A percentile compares a stretch with the other conserved stretches of the same genome.
phyloP scores from a whole-genome alignment of 192 early-diverging fungal genomes.

The Rhizoclosmatium sp. region DNA sequence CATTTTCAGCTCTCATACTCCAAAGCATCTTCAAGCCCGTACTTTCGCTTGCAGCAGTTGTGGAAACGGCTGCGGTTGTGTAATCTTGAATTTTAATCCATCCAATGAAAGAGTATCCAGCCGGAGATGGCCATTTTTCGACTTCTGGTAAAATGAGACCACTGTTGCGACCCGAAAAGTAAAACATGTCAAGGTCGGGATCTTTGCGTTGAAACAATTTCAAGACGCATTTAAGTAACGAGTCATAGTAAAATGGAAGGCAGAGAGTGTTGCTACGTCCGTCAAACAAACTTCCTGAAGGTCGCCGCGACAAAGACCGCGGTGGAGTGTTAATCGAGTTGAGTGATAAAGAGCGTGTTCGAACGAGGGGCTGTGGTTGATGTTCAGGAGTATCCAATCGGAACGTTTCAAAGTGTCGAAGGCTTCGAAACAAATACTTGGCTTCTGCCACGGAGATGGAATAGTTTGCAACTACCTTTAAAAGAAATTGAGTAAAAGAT shows the following conservation, averaged over 20 bases:
- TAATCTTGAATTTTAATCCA: slow-evolving; percentile 49
- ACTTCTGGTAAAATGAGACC: slow-evolving; percentile 42
- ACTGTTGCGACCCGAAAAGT: slow-evolving; percentile 45
- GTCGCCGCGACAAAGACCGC: slow-evolving; percentile 4
- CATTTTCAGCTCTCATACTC: slow-evolving; percentile 34
- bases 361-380: neutral
- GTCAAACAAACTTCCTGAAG: slow-evolving; percentile 34
- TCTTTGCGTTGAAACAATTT: slow-evolving; percentile 45
- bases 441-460: slow-evolving; percentile 53
- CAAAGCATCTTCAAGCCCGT: neutral
- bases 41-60: neutral
- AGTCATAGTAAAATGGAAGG: slow-evolving; percentile 50
- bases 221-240: slow-evolving; percentile 36
- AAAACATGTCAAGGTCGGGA: slow-evolving; percentile 54
- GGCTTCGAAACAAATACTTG: slow-evolving; percentile 39
- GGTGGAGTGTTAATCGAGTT: neutral
- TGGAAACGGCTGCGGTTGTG: neutral
- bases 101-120: slow-evolving; percentile 46
- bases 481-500: neutral
- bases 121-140: slow-evolving; percentile 42
- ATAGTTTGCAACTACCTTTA: slow-evolving; percentile 43
- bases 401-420: slow-evolving; percentile 27
- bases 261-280: neutral
- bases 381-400: neutral
- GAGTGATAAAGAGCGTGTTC: slow-evolving; percentile 16